phyloP scores from a whole-genome alignment of 768 basidiomycete species.

The Tulasnella sp. region DNA sequence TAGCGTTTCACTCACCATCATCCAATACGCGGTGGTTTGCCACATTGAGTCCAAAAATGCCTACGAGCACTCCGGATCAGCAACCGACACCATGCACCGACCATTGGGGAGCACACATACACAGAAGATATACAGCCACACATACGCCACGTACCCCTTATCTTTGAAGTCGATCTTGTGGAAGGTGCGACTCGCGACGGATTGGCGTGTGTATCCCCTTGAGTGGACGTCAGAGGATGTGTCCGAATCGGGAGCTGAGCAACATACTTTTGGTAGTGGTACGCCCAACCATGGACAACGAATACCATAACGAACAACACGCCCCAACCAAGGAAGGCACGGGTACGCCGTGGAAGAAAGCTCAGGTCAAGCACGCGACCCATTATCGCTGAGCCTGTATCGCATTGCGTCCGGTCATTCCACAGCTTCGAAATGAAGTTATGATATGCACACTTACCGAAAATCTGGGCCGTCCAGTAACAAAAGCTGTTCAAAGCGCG shows the following conservation, averaged over 20 bases:
- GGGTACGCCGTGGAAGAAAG: slow-evolving; percentile 44
- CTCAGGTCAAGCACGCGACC: slow-evolving; percentile 54
- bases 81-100: slow-evolving; percentile 31
- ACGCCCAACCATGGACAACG: slow-evolving; percentile 61
- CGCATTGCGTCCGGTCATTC: background rate
- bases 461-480: slow-evolving; percentile 69
- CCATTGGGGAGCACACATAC: background rate
- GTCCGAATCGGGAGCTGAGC: no score
- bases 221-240: no score
- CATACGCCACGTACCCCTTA: slow-evolving; percentile 39
- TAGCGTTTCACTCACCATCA: background rate
- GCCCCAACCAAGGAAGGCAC: slow-evolving; percentile 59
- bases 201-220: slow-evolving; percentile 48
- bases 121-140: slow-evolving; percentile 32
- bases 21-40: slow-evolving; percentile 47
- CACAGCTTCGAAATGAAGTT: background rate
- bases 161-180: slow-evolving; percentile 50
- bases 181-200: slow-evolving; percentile 26
- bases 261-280: slow-evolving; percentile 64
- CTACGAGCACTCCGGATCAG: background rate
- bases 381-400: slow-evolving; percentile 41
- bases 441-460: slow-evolving; percentile 33
- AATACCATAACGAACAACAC: slow-evolving; percentile 53
- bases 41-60: slow-evolving; percentile 68
- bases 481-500: slow-evolving; percentile 64